Evolutionary conservation across 2,329 filamentous ascomycete genomes (phyloP), one percentile per base, ranked within the genome.

Genomic region (Fusarium continuum): DNA sequence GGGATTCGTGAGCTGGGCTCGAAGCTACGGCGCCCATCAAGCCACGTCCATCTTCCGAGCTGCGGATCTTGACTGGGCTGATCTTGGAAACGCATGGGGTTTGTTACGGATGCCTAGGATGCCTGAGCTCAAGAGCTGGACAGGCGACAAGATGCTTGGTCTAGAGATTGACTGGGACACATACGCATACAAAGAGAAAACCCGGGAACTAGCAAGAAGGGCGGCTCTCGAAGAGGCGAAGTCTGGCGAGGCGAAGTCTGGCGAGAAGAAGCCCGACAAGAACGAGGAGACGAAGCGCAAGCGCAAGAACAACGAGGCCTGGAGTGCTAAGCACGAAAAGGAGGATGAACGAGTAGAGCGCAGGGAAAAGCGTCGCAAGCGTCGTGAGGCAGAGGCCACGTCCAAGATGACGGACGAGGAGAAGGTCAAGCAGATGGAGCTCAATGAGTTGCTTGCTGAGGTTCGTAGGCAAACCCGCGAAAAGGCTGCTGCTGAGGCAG

Each of bases 1-100:
- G 61, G 95, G 89, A 1, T 98, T 99, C 69, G 94, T 98, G 19
- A 94, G 91, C 72, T 98, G 93, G 91, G 88, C 96, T 2, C 88
- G 93, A 73, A 91, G 91, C 67, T 98, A 98, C 78, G 91, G 87
- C 73, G 96, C 95, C 71, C 95, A 98, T 72, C 88, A 93, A 66
- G 93, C 94, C 1, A 89, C 87, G 57, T 96, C 92, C 71, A 98
- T 99, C 67, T 99, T 99, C 80, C 87, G 91, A 10, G 81, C 92
- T 3, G 76, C 83, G 4, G 92, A 96, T 70, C 82, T 97, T 14
- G 89, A 97, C 74, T 99, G 95, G 95, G 79, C 84, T 6, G 90
- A 93, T 48, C 82, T 95, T 1, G 94, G 88, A 1, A 82, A 87
- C 49, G 91, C 90, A 1, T 99, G 94, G 92, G 95, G 92, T 2